These are phyloP conservation scores for Schizonepeta tenuifolia DNA, from an alignment of 257 asterid species.

Conservation along the genomic window DNA sequence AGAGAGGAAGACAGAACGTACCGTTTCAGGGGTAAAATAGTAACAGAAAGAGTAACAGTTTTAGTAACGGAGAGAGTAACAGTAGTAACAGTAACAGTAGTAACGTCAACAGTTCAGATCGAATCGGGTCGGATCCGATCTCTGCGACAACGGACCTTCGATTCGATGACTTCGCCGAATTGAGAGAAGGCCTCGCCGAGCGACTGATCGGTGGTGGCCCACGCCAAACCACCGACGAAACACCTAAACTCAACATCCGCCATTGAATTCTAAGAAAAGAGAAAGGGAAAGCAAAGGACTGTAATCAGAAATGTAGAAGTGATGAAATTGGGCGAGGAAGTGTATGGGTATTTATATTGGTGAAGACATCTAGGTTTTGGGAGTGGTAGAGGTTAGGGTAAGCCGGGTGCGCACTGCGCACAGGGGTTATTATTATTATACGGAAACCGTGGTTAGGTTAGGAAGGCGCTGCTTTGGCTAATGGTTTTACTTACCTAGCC, in stretches of 20 bases:
- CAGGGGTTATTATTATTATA: background rate
- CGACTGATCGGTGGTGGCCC: conserved; percentile 65
- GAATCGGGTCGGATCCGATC: conserved; percentile 80
- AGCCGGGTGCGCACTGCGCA: conserved; percentile 43
- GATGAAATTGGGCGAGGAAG: background rate
- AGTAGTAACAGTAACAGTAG: conserved; percentile 56
- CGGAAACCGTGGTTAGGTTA: conserved; percentile 29
- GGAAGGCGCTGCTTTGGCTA: conserved; percentile 7
- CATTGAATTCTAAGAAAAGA: conserved; percentile 33
- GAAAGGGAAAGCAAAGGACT: background rate
- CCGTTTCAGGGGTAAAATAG: conserved; percentile 57
- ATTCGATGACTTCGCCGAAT: conserved; percentile 63
- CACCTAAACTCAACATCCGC: conserved; percentile 76
- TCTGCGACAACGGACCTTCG: conserved; percentile 91
- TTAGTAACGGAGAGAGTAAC: conserved; percentile 46
- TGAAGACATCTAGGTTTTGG: conserved; percentile 24
- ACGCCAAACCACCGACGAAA: conserved; percentile 85
- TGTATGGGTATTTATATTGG: conserved; percentile 30
- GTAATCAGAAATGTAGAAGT: background rate
- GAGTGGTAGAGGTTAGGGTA: conserved; percentile 4
- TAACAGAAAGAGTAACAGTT: conserved; percentile 55
- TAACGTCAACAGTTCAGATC: conserved; percentile 54
- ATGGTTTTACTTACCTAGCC: no score
- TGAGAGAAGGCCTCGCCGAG: conserved; percentile 57
- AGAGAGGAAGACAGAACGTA: conserved; percentile 82